Base-by-base conservation (phyloP, 176 grass and related monocot species). In the Tuctoria greenei region DNA sequence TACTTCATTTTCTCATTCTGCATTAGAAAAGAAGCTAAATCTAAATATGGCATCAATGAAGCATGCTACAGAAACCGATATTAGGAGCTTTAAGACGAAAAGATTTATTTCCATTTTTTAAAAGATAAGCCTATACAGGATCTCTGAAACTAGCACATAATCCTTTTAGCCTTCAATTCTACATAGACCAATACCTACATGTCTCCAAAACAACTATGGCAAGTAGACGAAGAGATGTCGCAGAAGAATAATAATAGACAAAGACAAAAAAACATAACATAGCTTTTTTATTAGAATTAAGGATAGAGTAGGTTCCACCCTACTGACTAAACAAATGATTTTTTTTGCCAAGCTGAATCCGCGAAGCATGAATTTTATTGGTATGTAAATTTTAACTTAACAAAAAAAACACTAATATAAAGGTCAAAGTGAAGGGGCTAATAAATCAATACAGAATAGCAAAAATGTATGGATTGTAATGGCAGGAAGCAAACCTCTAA, bases 1-100 rank as follows among this genome's bases (percentile, higher is more conserved):
- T 77, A 92, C 79, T 87, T 92, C 52, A 73, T 83, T 88, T 88
- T 99, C 61, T 95, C 96, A 81, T 85, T 92, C 96, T 99, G 76
- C 51, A 27, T 45, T 31, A 31, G 73, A 74, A 77, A 62, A 46
- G 7, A 23, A 66, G 13, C 16, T 56, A 72, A 84, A 71, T 59
- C 8, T 69, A 61, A 66, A 74, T 58, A 68, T 35, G 44, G 75
- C 28, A 26, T 78, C 43, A 79, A 67, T 79, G 18, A 66, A 73
- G 18, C 64, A 76, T 38, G 64, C 5, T 35, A 80, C 56, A 71
- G n/a, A 66, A 20, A 74, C 2, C 17, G 17, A 36, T 23, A 50
- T 28, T 58, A 43, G 40, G 39, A 75, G 6, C 50, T 58, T 58
- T 14, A 77, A 82, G 51, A 11, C 58, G 3, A 23, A 77, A 39